phyloP scores from a whole-genome alignment of 139 green algal species.

The Gonium pectorale region DNA sequence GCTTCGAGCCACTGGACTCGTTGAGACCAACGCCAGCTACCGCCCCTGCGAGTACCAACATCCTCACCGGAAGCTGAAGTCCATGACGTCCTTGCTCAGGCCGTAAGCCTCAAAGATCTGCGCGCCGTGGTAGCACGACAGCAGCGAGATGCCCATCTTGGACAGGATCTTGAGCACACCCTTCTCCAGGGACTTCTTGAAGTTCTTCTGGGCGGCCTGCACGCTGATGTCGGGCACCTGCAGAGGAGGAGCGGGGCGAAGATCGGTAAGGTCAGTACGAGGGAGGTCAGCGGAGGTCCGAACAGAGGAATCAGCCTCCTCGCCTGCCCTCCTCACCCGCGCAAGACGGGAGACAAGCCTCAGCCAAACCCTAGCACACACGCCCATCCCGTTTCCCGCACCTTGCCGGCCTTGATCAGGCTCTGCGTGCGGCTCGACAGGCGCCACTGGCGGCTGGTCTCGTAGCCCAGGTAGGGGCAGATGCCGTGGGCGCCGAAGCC shows the following conservation, averaged over 20 bases:
- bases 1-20: too few relatives aligned
- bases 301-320: too few relatives aligned
- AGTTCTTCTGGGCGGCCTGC: conserved; percentile 90
- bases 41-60: neutral
- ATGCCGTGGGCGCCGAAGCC: conserved; percentile 96
- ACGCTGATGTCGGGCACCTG: conserved; percentile 83
- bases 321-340: neutral
- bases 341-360: too few relatives aligned
- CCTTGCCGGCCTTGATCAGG: conserved; percentile 94
- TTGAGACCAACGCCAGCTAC: too few relatives aligned
- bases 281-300: neutral
- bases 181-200: conserved; percentile 95
- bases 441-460: conserved; percentile 96
- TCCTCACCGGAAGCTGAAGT: conserved; percentile 77
- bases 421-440: conserved; percentile 79
- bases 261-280: neutral
- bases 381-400: too few relatives aligned
- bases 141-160: conserved; percentile 99
- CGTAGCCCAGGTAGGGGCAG: conserved; percentile 96
- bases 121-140: conserved; percentile 89
- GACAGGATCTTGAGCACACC: conserved; percentile 99
- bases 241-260: neutral
- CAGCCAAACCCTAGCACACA: too few relatives aligned
- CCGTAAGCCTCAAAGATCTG: conserved; percentile 99
- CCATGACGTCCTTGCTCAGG: conserved; percentile 92